These are phyloP conservation scores for Botrytis aclada DNA, from an alignment of 2,329 filamentous ascomycete species.

Conservation along the genomic window DNA sequence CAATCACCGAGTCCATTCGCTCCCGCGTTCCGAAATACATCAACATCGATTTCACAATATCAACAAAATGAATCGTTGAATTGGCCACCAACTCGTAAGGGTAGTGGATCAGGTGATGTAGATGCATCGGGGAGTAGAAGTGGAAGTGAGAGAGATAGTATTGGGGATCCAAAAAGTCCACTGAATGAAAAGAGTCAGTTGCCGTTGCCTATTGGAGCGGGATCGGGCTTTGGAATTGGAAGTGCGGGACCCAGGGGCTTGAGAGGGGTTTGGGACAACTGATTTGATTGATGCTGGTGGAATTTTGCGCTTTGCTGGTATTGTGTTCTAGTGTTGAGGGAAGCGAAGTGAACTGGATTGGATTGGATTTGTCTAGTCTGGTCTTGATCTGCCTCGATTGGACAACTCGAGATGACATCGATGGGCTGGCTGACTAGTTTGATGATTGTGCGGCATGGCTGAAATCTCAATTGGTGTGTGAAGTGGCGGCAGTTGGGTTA, in stretches of 20 bases:
- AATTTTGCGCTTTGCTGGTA: background rate
- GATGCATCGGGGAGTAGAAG: slow-evolving; percentile 38
- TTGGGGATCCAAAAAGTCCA: slow-evolving; percentile 53
- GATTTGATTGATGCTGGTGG: background rate
- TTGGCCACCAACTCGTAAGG: slow-evolving; percentile 9
- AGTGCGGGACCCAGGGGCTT: slow-evolving; percentile 1
- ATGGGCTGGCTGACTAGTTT: background rate
- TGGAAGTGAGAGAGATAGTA: slow-evolving; percentile 46
- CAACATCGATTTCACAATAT: background rate
- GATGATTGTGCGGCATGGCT: background rate
- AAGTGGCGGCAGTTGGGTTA: background rate
- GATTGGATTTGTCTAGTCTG: too few species aligned
- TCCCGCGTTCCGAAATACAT: background rate
- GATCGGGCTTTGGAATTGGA: background rate
- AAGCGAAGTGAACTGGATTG: background rate
- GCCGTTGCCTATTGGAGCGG: background rate
- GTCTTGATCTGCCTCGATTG: too few species aligned
- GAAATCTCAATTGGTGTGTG: background rate
- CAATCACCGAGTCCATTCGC: slow-evolving; percentile 14
- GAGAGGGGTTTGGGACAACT: slow-evolving; percentile 11
- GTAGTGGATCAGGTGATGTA: slow-evolving; percentile 23
- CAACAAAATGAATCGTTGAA: background rate
- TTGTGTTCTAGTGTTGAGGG: background rate
- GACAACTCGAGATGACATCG: background rate
- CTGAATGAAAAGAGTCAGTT: slow-evolving; percentile 23